Conservation (phyloP, 495 filamentous ascomycete species). For the Podospora pseudoanserina region DNA sequence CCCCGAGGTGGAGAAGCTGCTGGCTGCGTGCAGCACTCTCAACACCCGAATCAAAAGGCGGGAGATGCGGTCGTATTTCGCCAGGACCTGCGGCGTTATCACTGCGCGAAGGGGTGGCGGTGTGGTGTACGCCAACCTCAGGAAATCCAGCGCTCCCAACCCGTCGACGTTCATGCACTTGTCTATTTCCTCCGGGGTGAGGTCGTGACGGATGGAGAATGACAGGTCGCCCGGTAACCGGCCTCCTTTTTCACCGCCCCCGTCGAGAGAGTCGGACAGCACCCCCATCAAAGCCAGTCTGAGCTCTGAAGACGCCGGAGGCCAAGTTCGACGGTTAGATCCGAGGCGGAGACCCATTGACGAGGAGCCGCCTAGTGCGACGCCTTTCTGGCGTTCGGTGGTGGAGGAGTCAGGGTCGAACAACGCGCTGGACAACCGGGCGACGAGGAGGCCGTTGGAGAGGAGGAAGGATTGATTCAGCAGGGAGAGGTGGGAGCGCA, state of each 20-base stretch:
- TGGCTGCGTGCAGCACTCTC: conserved; percentile 75
- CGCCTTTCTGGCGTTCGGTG: conserved; percentile 67
- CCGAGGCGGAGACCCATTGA: conserved; percentile 75
- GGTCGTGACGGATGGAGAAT: conserved; percentile 74
- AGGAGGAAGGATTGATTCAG: conserved; percentile 80
- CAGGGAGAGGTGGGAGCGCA: conserved; percentile 72
- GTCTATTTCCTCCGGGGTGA: conserved; percentile 69
- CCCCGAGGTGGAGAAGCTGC: conserved; percentile 51
- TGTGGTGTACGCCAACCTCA: conserved; percentile 79
- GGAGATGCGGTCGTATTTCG: conserved; percentile 82
- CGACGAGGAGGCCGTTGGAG: conserved; percentile 76
- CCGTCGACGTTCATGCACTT: conserved; percentile 73
- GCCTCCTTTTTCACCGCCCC: conserved; percentile 16
- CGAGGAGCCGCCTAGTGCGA: conserved; percentile 61
- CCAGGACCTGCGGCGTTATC: conserved; percentile 62
- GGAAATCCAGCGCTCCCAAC: conserved; percentile 85
- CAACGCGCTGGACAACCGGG: conserved; percentile 73
- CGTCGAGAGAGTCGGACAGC: conserved; percentile 65
- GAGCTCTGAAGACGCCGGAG: conserved; percentile 87
- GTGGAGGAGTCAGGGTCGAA: conserved; percentile 82
- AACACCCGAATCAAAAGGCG: conserved; percentile 69
- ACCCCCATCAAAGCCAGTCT: conserved; percentile 84
- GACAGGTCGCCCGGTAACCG: conserved; percentile 76
- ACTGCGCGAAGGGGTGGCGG: conserved; percentile 68
- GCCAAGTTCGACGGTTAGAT: conserved; percentile 66